A percentile compares a stretch with the other conserved stretches of the same genome.
Evolutionary conservation across 352 stramenopile genomes (phyloP).

Genomic region (Pythium folliculosum): DNA sequence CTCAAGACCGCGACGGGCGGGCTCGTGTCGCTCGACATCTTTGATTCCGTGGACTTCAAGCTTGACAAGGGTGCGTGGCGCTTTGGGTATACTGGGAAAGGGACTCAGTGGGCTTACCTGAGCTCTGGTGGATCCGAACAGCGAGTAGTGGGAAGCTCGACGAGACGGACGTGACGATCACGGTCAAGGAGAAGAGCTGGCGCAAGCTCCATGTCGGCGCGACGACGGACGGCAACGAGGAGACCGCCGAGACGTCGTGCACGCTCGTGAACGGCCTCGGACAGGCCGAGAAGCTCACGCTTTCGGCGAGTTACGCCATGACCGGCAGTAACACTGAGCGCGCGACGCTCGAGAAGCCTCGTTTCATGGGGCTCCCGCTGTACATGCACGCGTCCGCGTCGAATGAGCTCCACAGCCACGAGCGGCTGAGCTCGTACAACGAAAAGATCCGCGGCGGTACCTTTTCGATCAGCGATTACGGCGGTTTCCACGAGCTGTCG

Average conservation of each 20-base stretch:
- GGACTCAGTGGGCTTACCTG: background rate
- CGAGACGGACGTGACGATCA: conserved; percentile 88
- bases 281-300: conserved; percentile 81
- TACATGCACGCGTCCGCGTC: conserved; percentile 74
- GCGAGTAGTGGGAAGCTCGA: conserved; percentile 65
- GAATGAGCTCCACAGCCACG: conserved; percentile 88
- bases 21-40: conserved; percentile 80
- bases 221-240: conserved; percentile 83
- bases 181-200: conserved; percentile 87
- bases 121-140: conserved; percentile 21
- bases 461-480: conserved; percentile 87
- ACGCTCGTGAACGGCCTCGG: conserved; percentile 85
- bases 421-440: conserved; percentile 88
- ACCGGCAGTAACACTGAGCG: conserved; percentile 87
- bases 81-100: background rate
- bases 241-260: conserved; percentile 84
- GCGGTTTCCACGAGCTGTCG: conserved; percentile 81
- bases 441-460: conserved; percentile 84
- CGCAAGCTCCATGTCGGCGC: conserved; percentile 83
- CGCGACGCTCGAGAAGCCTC: conserved; percentile 84
- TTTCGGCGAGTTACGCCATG: conserved; percentile 79
- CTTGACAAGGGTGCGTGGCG: conserved; percentile 59
- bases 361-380: conserved; percentile 80
- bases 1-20: conserved; percentile 68
- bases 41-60: conserved; percentile 80